A percentile compares a stretch with the other conserved stretches of the same genome.
These are phyloP conservation scores for Bolboschoenus planiculmis DNA, from an alignment of 176 grass and related monocot species.

Conservation along the genomic window DNA sequence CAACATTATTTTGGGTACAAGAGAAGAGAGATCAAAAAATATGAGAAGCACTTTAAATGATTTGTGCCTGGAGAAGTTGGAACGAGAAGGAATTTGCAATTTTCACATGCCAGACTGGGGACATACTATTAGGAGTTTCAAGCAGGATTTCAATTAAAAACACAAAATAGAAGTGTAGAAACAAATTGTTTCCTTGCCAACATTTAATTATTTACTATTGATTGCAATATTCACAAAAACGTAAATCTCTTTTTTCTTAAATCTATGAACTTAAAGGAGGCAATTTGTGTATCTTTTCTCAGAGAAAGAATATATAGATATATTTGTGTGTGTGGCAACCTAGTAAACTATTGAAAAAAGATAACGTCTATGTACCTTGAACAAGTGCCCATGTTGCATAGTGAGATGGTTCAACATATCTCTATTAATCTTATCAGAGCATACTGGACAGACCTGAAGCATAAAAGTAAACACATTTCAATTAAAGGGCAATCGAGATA, in stretches of 20 bases:
- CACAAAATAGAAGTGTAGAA: background rate
- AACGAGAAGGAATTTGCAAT: background rate
- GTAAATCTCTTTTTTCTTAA: background rate
- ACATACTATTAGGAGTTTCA: background rate
- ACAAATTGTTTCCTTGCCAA: background rate
- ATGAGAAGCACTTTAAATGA: background rate
- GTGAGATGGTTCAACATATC: conserved; percentile 95
- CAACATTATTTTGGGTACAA: background rate
- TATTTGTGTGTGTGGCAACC: background rate
- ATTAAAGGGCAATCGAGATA: background rate
- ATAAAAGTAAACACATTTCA: background rate
- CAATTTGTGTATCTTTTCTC: background rate
- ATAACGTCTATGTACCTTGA: conserved; percentile 48
- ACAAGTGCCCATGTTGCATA: conserved; percentile 81
- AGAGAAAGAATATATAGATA: background rate
- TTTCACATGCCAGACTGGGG: background rate
- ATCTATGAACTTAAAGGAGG: background rate
- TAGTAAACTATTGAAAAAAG: background rate
- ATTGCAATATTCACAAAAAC: too few relatives aligned
- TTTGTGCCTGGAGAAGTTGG: background rate
- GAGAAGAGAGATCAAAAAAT: background rate
- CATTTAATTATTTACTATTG: too few relatives aligned
- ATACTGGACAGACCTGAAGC: conserved; percentile 79
- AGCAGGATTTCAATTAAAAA: background rate
- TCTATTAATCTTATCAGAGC: conserved; percentile 80